Percentiles rank a stretch among this genome's conserved stretches.
These are phyloP conservation scores for Francoa sonchifolia DNA, from an alignment of 441 rosid species.

Conservation along the genomic window DNA sequence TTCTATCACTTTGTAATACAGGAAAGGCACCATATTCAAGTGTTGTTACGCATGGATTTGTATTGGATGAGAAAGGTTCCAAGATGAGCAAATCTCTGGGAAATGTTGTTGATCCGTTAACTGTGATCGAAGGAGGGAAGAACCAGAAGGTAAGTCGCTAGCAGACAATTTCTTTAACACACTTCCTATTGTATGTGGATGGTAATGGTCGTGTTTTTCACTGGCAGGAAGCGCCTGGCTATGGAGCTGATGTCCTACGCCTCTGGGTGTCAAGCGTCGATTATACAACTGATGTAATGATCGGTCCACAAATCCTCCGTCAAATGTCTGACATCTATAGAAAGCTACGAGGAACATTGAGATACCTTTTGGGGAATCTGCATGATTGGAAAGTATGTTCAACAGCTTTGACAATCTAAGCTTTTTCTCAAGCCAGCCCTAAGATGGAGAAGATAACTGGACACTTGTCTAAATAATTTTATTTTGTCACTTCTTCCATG, in stretches of 20 bases:
- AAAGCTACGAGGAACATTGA: slow-evolving; percentile 85
- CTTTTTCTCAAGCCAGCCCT: slow-evolving; percentile 4
- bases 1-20: slow-evolving; percentile 24
- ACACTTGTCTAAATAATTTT: not conserved
- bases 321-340: slow-evolving; percentile 95
- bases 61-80: slow-evolving; percentile 89
- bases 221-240: slow-evolving; percentile 82
- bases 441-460: not conserved
- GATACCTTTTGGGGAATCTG: slow-evolving; percentile 87
- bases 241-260: slow-evolving; percentile 93
- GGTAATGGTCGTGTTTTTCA: slow-evolving; percentile 10
- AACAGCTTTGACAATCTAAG: slow-evolving; percentile 1
- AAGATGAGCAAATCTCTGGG: slow-evolving; percentile 99
- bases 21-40: slow-evolving; percentile 86
- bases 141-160: slow-evolving; percentile 49
- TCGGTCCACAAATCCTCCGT: slow-evolving; percentile 79
- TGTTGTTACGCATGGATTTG: slow-evolving; percentile 96
- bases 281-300: slow-evolving; percentile 76
- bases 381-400: slow-evolving; percentile 88
- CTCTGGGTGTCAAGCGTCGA: slow-evolving; percentile 99
- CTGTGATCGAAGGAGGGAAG: slow-evolving; percentile 82
- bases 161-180: slow-evolving; percentile 3
- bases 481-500: too few species aligned
- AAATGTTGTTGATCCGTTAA: slow-evolving; percentile 81
- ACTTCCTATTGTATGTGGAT: slow-evolving; percentile 1